Conservation (phyloP, 2,329 filamentous ascomycete genomes). For the Erysiphe pulchra region DNA sequence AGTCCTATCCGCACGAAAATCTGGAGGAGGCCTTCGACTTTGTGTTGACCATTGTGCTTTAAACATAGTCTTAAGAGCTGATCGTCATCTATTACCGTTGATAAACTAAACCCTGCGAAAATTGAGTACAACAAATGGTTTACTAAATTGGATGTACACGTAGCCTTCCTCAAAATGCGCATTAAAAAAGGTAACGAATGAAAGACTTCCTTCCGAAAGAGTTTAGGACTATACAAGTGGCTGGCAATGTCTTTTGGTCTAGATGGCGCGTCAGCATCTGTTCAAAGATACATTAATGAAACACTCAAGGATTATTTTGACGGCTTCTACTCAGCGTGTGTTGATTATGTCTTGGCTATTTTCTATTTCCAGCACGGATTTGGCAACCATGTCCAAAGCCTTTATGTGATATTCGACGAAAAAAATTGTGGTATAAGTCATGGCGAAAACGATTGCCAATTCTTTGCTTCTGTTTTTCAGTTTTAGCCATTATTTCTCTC, state of each 20-base stretch:
- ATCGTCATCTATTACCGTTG: slow-evolving; percentile 1
- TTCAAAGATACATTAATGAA: not conserved
- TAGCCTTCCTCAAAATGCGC: not conserved
- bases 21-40: not conserved
- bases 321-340: not conserved
- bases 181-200: not conserved
- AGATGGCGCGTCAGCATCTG: not conserved
- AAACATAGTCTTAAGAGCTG: not conserved
- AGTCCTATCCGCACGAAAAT: not conserved
- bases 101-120: not conserved
- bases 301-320: not conserved
- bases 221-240: not conserved
- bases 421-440: too few relatives aligned
- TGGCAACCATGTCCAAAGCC: too few relatives aligned
- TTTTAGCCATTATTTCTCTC: too few relatives aligned
- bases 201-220: not conserved
- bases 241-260: slow-evolving; percentile 1
- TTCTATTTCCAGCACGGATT: too few relatives aligned
- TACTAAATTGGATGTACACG: not conserved
- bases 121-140: not conserved
- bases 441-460: too few relatives aligned
- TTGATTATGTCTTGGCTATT: not conserved
- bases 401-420: too few relatives aligned
- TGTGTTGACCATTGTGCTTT: not conserved
- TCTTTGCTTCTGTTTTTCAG: too few relatives aligned